phyloP scores from a whole-genome alignment of 1,284 basidiomycete genomes.

The Trametes sp. region DNA sequence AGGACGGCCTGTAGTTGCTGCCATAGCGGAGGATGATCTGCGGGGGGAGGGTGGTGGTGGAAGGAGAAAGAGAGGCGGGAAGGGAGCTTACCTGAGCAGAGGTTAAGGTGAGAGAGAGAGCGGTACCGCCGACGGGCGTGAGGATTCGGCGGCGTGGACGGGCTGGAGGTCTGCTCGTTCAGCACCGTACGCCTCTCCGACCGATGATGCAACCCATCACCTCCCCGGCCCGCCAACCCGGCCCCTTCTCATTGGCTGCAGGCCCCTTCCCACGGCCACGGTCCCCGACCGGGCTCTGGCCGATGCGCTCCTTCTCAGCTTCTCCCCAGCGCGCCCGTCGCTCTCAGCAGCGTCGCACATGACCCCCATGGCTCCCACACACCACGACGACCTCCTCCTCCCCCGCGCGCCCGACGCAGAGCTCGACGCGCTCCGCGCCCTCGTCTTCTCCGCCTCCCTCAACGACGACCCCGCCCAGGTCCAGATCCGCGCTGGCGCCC shows the following conservation, averaged over 20 bases:
- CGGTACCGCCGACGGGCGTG: constrained; percentile 5
- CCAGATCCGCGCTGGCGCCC: constrained; percentile 71
- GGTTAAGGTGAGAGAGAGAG: constrained; percentile 17
- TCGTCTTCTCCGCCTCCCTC: constrained; percentile 56
- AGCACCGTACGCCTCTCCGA: constrained; percentile 13
- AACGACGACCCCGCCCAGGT: constrained; percentile 58
- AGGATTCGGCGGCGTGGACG: constrained; percentile 7
- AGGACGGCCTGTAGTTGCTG: constrained; percentile 34
- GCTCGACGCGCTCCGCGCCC: constrained; percentile 66
- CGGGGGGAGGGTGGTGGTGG: constrained; percentile 17
- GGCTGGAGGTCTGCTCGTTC: constrained; percentile 28
- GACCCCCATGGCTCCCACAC: constrained; percentile 34
- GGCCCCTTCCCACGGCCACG: constrained; percentile 19
- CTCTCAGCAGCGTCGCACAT: constrained; percentile 21
- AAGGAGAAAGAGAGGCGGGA: constrained; percentile 22
- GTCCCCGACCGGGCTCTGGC: constrained; percentile 13
- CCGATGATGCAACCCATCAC: constrained; percentile 32
- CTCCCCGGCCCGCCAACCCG: constrained; percentile 26
- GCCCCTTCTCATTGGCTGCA: constrained; percentile 24
- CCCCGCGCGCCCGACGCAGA: constrained; percentile 53
- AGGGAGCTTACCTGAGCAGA: constrained; percentile 19
- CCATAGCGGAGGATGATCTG: constrained; percentile 28
- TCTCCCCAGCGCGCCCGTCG: constrained; percentile 9
- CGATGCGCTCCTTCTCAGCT: constrained; percentile 17
- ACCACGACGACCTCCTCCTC: constrained; percentile 27